Evolutionary conservation across 2,329 filamentous ascomycete species (phyloP).

Genomic region (Fusarium neocosmosporiellum): DNA sequence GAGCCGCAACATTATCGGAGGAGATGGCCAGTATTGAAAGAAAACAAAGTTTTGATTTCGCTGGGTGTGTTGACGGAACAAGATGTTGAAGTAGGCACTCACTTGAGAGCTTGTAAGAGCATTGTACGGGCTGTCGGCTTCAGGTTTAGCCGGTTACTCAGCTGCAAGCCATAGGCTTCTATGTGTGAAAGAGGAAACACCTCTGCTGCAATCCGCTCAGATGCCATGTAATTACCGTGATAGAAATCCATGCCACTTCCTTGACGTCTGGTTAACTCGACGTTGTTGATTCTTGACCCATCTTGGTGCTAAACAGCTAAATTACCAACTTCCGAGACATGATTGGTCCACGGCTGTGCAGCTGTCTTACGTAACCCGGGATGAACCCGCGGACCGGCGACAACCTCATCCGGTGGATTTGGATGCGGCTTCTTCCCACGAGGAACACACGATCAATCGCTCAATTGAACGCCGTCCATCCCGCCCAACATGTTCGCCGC

Average conservation of each 20-base stretch:
- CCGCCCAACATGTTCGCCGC: constrained; percentile 54
- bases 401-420: constrained; percentile 44
- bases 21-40: neutral
- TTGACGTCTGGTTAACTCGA: neutral
- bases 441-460: constrained; percentile 43
- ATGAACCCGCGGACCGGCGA: constrained; percentile 40
- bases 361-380: constrained; percentile 45
- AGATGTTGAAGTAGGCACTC: neutral
- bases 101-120: neutral
- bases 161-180: neutral
- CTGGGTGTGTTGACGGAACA: neutral
- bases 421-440: constrained; percentile 37
- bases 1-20: neutral
- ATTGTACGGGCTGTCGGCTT: neutral
- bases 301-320: neutral
- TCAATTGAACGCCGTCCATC: constrained; percentile 49
- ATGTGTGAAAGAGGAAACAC: neutral
- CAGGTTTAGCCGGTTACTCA: neutral
- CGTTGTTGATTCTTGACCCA: neutral
- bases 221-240: neutral
- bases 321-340: constrained; percentile 4
- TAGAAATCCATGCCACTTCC: neutral
- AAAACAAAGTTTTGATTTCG: neutral
- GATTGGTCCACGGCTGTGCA: constrained; percentile 36
- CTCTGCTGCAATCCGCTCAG: neutral